A percentile compares a stretch with the other conserved stretches of the same genome.
phyloP scores from a whole-genome alignment of 306 rosid genomes.

The Cucumis cinereus region DNA sequence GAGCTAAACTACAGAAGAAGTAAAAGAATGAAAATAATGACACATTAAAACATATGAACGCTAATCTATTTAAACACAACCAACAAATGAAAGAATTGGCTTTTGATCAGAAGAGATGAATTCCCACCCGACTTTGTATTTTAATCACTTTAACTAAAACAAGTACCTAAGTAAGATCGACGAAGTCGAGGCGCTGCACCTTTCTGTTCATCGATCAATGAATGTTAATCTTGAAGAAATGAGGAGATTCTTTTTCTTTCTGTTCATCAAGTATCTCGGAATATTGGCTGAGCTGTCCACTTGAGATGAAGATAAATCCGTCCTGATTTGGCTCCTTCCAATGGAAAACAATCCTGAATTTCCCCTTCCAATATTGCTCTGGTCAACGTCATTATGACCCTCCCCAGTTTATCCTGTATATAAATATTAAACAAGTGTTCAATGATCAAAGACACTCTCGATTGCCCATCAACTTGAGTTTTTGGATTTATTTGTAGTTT shows the following conservation, averaged over 20 bases:
- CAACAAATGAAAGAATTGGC: neutral
- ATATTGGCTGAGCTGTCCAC: constrained; percentile 60
- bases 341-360: constrained; percentile 30
- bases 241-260: neutral
- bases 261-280: constrained; percentile 21
- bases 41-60: neutral
- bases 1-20: neutral
- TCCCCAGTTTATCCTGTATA: constrained; percentile 65
- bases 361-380: constrained; percentile 68
- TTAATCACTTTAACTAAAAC: neutral
- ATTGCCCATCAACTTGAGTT: neutral
- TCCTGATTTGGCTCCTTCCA: constrained; percentile 71
- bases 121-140: neutral
- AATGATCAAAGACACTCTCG: neutral
- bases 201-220: neutral
- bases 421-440: neutral
- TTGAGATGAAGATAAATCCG: constrained; percentile 34
- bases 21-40: neutral
- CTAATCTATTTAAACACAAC: neutral
- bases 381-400: constrained; percentile 62
- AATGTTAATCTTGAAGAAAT: neutral
- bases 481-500: neutral
- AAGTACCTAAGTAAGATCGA: neutral
- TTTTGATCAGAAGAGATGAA: neutral
- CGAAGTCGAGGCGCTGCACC: neutral